Conservation (phyloP, 768 basidiomycete species). For the Boletus huronensis region DNA sequence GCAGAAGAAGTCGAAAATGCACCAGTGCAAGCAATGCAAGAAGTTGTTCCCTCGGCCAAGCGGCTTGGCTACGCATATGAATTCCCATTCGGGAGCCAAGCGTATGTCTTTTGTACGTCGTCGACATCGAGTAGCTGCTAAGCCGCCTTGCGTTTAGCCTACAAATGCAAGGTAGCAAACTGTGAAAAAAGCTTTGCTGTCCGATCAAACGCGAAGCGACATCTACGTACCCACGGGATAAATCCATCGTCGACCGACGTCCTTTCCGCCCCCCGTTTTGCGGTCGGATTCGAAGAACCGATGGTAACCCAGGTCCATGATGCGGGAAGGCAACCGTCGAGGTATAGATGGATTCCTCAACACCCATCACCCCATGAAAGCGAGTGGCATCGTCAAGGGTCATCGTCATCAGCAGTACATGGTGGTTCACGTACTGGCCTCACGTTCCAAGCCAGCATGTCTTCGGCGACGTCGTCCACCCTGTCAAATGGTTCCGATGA, state of each 20-base stretch:
- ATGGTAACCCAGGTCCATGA: conserved; percentile 43
- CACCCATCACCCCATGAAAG: conserved; percentile 30
- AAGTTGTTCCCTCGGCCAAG: conserved; percentile 51
- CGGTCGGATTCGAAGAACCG: conserved; percentile 44
- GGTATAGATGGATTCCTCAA: conserved; percentile 41
- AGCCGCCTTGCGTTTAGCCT: conserved; percentile 15
- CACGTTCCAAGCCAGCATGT: conserved; percentile 35
- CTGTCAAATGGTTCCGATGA: conserved; percentile 31
- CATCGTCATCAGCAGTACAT: conserved; percentile 13
- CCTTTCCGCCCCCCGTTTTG: conserved; percentile 29
- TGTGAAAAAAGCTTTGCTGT: conserved; percentile 73
- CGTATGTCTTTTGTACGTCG: conserved; percentile 33
- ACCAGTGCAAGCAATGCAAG: conserved; percentile 42
- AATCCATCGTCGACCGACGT: conserved; percentile 22
- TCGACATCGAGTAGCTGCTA: conserved; percentile 2
- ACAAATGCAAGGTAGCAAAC: conserved; percentile 51
- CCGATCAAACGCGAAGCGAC: conserved; percentile 77
- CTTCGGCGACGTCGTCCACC: conserved; percentile 34
- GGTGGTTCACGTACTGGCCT: conserved; percentile 28
- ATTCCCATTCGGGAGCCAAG: conserved; percentile 48
- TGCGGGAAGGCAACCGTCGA: conserved; percentile 34
- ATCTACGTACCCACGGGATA: conserved; percentile 72
- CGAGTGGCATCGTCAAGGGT: conserved; percentile 24
- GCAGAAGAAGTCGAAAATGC: conserved; percentile 46
- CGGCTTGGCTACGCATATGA: conserved; percentile 52